A percentile compares a stretch with the other conserved stretches of the same genome.
These are phyloP conservation scores for Coemansia sp. DNA, from an alignment of 192 early-diverging fungal species.

Conservation along the genomic window DNA sequence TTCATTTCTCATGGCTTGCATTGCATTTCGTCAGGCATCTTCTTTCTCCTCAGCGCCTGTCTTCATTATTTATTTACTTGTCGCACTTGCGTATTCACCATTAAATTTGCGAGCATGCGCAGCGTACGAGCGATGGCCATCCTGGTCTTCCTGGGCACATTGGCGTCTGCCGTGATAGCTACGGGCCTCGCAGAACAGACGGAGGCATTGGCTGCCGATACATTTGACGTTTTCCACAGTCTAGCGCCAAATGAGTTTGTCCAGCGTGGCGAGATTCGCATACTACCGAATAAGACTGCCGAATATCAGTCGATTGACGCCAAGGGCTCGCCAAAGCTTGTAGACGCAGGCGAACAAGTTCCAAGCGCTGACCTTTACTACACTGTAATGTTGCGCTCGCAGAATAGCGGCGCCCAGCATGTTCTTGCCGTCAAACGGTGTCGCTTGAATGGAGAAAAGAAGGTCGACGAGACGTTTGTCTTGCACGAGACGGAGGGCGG, in stretches of 20 bases:
- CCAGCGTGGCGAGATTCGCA: conserved; percentile 45
- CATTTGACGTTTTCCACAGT: conserved; percentile 41
- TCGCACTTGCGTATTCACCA: too few relatives aligned
- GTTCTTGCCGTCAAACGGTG: conserved; percentile 25
- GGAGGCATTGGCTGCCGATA: conserved; percentile 9
- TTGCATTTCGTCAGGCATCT: too few relatives aligned
- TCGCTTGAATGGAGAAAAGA: conserved; percentile 19
- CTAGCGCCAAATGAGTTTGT: conserved; percentile 11
- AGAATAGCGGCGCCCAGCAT: conserved; percentile 11
- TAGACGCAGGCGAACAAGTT: background rate
- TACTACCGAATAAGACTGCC: conserved; percentile 27
- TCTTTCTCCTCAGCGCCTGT: too few relatives aligned
- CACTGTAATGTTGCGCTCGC: background rate
- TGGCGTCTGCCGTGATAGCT: background rate
- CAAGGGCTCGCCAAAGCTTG: conserved; percentile 19
- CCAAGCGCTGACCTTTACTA: background rate
- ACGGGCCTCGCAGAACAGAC: background rate
- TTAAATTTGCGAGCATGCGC: background rate
- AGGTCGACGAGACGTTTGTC: conserved; percentile 44
- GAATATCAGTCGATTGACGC: conserved; percentile 25
- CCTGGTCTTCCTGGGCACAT: background rate
- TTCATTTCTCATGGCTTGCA: too few relatives aligned
- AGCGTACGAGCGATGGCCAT: background rate
- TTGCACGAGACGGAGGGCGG: conserved; percentile 23
- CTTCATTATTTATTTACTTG: too few relatives aligned